Evolutionary conservation across 1,284 basidiomycete genomes (phyloP).

Genomic region (Austroboletus novae-zelandiae): DNA sequence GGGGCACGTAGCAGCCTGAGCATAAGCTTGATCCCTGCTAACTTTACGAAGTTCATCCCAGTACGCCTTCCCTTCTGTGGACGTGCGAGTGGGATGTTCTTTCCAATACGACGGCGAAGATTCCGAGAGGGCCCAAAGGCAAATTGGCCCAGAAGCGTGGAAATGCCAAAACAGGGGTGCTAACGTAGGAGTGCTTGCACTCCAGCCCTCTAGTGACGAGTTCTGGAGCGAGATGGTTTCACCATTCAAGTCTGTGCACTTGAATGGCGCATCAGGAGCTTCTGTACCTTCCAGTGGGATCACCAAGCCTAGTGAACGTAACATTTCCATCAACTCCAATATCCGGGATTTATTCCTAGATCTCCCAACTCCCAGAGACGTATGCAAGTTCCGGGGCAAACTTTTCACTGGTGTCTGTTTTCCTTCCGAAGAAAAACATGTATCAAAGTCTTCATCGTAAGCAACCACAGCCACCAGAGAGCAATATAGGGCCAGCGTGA

Average conservation of each 20-base stretch:
- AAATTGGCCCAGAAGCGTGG: slow-evolving; percentile 48
- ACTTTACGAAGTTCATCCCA: slow-evolving; percentile 57
- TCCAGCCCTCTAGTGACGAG: slow-evolving; percentile 43
- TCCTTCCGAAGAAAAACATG: slow-evolving; percentile 47
- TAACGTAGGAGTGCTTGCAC: slow-evolving; percentile 38
- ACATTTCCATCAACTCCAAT: slow-evolving; percentile 56
- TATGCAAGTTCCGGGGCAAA: slow-evolving; percentile 48
- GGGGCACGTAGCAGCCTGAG: slow-evolving; percentile 18
- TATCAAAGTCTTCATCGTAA: slow-evolving; percentile 51
- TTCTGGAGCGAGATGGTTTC: slow-evolving; percentile 48
- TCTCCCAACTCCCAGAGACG: slow-evolving; percentile 52
- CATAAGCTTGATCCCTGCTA: slow-evolving; percentile 36
- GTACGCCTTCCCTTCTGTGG: slow-evolving; percentile 42
- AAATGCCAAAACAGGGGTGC: slow-evolving; percentile 66
- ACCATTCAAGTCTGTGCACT: slow-evolving; percentile 39
- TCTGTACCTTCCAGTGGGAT: slow-evolving; percentile 50
- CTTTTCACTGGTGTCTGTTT: slow-evolving; percentile 47
- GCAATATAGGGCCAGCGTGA: slow-evolving; percentile 59
- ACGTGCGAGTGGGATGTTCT: slow-evolving; percentile 38
- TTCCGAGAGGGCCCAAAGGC: slow-evolving; percentile 56
- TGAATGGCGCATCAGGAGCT: slow-evolving; percentile 41
- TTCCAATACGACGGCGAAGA: slow-evolving; percentile 55
- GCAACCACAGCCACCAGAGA: slow-evolving; percentile 55
- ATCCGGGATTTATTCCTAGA: slow-evolving; percentile 57
- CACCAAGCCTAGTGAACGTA: slow-evolving; percentile 52